Conservation (phyloP, 345 rosid species). For the Linum trigynum region DNA sequence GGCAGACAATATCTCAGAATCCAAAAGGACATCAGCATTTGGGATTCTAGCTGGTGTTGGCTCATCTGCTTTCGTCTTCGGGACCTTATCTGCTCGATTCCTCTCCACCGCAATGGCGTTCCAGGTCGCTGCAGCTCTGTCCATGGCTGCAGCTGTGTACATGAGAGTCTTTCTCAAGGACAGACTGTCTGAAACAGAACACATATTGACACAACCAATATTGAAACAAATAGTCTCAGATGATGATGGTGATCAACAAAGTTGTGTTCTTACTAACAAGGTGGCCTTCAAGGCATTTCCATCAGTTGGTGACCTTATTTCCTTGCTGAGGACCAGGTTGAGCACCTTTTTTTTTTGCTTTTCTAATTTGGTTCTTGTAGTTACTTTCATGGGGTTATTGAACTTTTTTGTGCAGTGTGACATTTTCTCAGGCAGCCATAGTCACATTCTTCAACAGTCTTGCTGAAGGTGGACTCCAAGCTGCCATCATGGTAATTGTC, state of each 20-base stretch:
- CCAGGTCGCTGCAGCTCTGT: constrained; percentile 51
- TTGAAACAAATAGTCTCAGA: constrained; percentile 20
- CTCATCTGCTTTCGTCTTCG: constrained; percentile 42
- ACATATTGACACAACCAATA: constrained; percentile 38
- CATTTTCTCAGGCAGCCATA: constrained; percentile 56
- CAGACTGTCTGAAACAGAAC: constrained; percentile 14
- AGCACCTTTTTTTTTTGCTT: neutral
- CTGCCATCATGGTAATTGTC: constrained; percentile 46
- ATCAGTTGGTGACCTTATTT: constrained; percentile 37
- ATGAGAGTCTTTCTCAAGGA: constrained; percentile 79
- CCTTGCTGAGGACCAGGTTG: constrained; percentile 54
- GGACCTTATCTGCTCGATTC: constrained; percentile 66
- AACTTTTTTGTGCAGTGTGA: constrained; percentile 35
- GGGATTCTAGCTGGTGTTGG: constrained; percentile 53
- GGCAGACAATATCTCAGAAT: constrained; percentile 53
- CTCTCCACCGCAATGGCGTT: constrained; percentile 39
- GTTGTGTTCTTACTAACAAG: constrained; percentile 5
- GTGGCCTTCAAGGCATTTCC: constrained; percentile 44
- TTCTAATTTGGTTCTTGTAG: neutral
- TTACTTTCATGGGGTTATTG: neutral
- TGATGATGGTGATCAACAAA: constrained; percentile 14
- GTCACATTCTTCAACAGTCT: constrained; percentile 72
- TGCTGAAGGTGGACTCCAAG: constrained; percentile 51
- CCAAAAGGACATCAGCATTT: constrained; percentile 54
- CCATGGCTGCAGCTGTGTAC: constrained; percentile 51